phyloP scores from a whole-genome alignment of 23 red algal species.

The Pyropia yezoensis region DNA sequence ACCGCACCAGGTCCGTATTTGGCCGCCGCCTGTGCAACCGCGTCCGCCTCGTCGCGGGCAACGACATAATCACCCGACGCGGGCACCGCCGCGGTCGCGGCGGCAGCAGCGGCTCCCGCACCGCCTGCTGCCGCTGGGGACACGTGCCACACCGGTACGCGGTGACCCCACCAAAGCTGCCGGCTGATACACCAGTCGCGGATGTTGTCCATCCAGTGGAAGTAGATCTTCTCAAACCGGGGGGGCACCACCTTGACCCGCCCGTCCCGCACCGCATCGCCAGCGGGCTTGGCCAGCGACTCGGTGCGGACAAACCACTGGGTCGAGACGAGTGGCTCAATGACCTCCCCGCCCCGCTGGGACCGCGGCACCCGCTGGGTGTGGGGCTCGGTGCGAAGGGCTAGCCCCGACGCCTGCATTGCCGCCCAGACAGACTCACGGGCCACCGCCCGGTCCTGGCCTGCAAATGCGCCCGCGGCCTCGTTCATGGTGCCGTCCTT shows the following conservation, averaged over 20 bases:
- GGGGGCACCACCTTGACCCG: slow-evolving; percentile 66
- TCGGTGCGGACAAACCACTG: slow-evolving; percentile 95
- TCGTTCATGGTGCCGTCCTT: slow-evolving; percentile 83
- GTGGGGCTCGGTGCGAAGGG: slow-evolving; percentile 52
- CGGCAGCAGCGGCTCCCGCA: slow-evolving; percentile 59
- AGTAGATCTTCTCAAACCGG: slow-evolving; percentile 95
- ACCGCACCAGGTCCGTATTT: slow-evolving; percentile 33
- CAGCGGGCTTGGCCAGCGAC: slow-evolving; percentile 57
- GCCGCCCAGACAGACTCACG: slow-evolving; percentile 66
- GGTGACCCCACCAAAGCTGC: slow-evolving; percentile 99
- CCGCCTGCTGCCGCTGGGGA: slow-evolving; percentile 20
- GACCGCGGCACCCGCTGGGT: slow-evolving; percentile 83
- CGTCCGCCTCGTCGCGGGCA: slow-evolving; percentile 67
- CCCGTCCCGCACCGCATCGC: slow-evolving; percentile 46
- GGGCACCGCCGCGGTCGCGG: slow-evolving; percentile 15
- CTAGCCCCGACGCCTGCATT: slow-evolving; percentile 51
- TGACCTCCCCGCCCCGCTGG: slow-evolving; percentile 86
- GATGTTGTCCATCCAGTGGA: slow-evolving; percentile 93
- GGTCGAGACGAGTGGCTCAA: slow-evolving; percentile 86
- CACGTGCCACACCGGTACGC: slow-evolving; percentile 92
- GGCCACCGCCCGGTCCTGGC: slow-evolving; percentile 80
- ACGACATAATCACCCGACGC: slow-evolving; percentile 58
- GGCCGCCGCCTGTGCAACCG: slow-evolving; percentile 16
- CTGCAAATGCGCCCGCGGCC: slow-evolving; percentile 46
- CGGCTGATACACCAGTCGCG: slow-evolving; percentile 96